These are phyloP conservation scores for Trichoderma oligosporum DNA, from an alignment of 2,329 filamentous ascomycete genomes.

Conservation along the genomic window DNA sequence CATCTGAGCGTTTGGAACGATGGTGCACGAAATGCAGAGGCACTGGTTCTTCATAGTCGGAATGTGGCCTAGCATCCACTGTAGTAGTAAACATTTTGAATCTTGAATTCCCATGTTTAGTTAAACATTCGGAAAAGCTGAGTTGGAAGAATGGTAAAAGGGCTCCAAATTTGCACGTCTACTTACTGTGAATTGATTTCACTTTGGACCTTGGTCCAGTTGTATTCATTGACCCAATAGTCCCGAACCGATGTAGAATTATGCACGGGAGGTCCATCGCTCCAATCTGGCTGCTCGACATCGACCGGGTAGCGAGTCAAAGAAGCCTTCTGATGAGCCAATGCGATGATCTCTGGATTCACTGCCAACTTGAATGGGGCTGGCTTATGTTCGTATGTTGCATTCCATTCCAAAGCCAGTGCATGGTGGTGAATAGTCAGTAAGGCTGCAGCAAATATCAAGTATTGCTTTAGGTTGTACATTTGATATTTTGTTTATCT, in stretches of 20 bases:
- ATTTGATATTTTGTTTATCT: neutral
- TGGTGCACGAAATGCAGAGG: conserved; percentile 3
- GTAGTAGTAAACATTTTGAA: too few relatives aligned
- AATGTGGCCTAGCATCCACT: too few relatives aligned
- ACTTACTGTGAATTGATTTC: neutral
- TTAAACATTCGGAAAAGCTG: too few relatives aligned
- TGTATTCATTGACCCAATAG: neutral
- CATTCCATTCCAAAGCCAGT: neutral
- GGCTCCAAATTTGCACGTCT: too few relatives aligned
- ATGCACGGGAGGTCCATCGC: neutral
- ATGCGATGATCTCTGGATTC: neutral
- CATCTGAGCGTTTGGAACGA: neutral
- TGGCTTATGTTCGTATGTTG: neutral
- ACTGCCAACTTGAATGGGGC: neutral
- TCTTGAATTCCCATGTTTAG: too few relatives aligned
- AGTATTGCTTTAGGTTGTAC: neutral
- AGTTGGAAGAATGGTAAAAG: too few relatives aligned
- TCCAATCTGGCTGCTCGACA: neutral
- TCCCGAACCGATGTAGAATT: neutral
- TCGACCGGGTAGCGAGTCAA: neutral
- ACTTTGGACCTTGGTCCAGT: neutral
- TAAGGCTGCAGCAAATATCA: neutral
- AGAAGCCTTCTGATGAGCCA: neutral
- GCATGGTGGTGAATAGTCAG: neutral
- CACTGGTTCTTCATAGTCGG: neutral